phyloP scores from a whole-genome alignment of 768 basidiomycete species.

The Panellus pusillus region DNA sequence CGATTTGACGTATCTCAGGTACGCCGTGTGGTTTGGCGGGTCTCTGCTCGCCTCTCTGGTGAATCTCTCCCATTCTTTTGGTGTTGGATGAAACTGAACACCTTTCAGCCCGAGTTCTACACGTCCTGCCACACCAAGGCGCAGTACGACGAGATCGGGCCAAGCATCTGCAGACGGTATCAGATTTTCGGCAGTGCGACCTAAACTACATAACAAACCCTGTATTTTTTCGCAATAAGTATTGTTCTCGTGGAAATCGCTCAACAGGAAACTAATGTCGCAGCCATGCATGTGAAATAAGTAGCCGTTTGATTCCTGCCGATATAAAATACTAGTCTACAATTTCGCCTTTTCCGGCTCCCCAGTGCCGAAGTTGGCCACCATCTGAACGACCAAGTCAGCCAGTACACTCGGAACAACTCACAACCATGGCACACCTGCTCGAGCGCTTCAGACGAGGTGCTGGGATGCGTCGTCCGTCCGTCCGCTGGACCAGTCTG shows the following conservation, averaged over 20 bases:
- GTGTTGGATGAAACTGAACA: slow-evolving; percentile 1
- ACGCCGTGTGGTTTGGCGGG: slow-evolving; percentile 98
- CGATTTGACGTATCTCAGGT: slow-evolving; percentile 38
- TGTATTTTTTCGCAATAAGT: background rate
- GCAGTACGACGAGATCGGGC: slow-evolving; percentile 92
- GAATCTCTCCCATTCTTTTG: slow-evolving; percentile 28
- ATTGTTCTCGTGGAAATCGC: too few relatives aligned
- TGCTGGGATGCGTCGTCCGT: slow-evolving; percentile 77
- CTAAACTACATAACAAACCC: slow-evolving; percentile 33
- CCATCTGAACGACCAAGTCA: slow-evolving; percentile 29
- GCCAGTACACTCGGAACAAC: slow-evolving; percentile 14
- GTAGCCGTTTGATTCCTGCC: too few relatives aligned
- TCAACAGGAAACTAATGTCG: too few relatives aligned
- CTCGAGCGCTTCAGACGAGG: slow-evolving; percentile 73
- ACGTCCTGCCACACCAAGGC: slow-evolving; percentile 91
- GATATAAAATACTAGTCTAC: slow-evolving; percentile 25
- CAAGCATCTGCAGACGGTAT: slow-evolving; percentile 89
- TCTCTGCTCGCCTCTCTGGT: slow-evolving; percentile 92
- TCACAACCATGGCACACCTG: slow-evolving; percentile 42
- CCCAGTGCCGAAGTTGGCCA: slow-evolving; percentile 53
- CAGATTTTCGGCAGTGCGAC: slow-evolving; percentile 92
- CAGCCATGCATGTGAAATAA: too few relatives aligned
- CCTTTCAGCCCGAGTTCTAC: slow-evolving; percentile 86
- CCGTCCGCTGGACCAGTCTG: slow-evolving; percentile 57
- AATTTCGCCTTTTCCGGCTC: slow-evolving; percentile 51